These are phyloP conservation scores for Plectosphaerella cucumerina DNA, from an alignment of 2,329 filamentous ascomycete species.

Conservation along the genomic window DNA sequence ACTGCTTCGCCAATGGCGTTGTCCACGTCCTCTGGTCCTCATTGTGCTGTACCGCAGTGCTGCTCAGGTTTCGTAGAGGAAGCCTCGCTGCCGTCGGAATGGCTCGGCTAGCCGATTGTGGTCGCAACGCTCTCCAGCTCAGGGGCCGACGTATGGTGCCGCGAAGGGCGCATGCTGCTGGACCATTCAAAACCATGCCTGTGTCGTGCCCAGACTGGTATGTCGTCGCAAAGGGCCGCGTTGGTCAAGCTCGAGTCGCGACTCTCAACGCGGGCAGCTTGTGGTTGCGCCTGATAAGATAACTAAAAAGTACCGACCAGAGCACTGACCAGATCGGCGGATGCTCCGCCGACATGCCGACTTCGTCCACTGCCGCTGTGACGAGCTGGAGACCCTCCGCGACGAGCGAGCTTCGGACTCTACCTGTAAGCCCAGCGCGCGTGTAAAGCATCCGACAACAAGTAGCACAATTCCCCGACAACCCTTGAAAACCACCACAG, in stretches of 20 bases:
- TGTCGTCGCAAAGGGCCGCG: neutral
- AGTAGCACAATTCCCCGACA: too few species aligned
- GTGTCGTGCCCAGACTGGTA: neutral
- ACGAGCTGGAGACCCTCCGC: neutral
- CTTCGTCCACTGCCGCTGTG: neutral
- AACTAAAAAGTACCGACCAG: neutral
- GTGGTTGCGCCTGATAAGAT: neutral
- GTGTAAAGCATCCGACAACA: too few species aligned
- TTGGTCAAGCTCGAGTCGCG: neutral
- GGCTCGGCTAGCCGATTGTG: neutral
- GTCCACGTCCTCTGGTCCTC: slow-evolving; percentile 68
- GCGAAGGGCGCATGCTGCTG: neutral
- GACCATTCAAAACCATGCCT: neutral
- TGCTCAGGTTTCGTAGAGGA: neutral
- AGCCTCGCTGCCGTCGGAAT: neutral
- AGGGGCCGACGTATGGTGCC: neutral
- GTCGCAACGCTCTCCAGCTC: neutral
- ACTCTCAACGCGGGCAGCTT: neutral
- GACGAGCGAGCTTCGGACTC: neutral
- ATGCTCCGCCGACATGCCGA: neutral
- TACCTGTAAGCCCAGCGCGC: too few species aligned
- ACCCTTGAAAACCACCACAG: too few species aligned
- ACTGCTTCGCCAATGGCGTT: slow-evolving; percentile 82
- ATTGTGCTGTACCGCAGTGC: neutral
- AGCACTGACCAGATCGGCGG: neutral